A percentile compares a stretch with the other conserved stretches of the same genome.
These are phyloP conservation scores for Venturia oleaginea DNA, from an alignment of 2,329 filamentous ascomycete genomes.

Conservation along the genomic window DNA sequence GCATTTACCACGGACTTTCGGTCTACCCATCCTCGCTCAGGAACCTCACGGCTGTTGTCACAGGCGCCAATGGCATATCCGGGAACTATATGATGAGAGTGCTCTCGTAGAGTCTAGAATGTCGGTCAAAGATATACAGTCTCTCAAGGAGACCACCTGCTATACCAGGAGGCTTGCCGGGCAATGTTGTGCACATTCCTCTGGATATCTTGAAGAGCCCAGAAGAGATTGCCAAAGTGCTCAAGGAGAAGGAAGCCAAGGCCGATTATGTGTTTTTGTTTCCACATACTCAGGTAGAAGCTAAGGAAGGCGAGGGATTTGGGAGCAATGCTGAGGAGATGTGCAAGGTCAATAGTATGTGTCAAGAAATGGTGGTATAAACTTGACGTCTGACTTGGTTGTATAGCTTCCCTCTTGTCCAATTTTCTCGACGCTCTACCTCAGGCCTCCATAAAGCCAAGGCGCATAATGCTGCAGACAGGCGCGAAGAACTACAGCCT, in stretches of 20 bases:
- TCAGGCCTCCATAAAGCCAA: conserved; percentile 34
- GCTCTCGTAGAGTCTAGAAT: conserved; percentile 35
- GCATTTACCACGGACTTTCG: conserved; percentile 40
- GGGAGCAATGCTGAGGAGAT: conserved; percentile 45
- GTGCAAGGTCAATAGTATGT: conserved; percentile 35
- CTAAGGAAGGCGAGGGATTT: conserved; percentile 34
- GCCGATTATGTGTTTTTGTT: conserved; percentile 45
- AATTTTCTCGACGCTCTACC: conserved; percentile 41
- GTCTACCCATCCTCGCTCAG: conserved; percentile 32
- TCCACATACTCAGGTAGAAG: conserved; percentile 44
- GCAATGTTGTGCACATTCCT: conserved; percentile 34
- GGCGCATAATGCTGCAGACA: conserved; percentile 41
- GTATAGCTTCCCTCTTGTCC: conserved; percentile 26
- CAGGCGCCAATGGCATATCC: conserved; percentile 46
- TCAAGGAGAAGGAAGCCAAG: conserved; percentile 27
- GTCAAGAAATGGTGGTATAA: conserved; percentile 20
- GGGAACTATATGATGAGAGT: conserved; percentile 44
- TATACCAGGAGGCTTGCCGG: conserved; percentile 27
- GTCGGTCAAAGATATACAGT: conserved; percentile 46
- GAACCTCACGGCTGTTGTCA: conserved; percentile 42
- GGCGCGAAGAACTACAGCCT: conserved; percentile 46
- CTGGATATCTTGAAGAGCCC: conserved; percentile 32
- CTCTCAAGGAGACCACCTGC: conserved; percentile 39
- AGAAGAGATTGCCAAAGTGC: conserved; percentile 27
- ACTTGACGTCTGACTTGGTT: conserved; percentile 3